phyloP scores from a whole-genome alignment of 2,329 filamentous ascomycete species.

The Colletotrichum higginsianum region DNA sequence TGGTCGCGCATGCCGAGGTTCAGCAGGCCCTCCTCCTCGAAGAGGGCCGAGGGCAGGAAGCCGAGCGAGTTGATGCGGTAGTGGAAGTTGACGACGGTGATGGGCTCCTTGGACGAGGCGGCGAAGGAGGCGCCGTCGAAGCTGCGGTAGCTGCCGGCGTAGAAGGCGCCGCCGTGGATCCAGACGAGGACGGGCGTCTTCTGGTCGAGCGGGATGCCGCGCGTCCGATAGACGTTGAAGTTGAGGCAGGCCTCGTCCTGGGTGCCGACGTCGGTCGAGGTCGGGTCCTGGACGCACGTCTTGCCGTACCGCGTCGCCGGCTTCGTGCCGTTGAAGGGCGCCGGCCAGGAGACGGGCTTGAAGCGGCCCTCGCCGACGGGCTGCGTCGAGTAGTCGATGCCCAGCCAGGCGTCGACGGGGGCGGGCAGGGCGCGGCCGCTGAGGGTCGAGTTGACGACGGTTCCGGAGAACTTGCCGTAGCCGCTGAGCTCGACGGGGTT shows the following conservation, averaged over 20 bases:
- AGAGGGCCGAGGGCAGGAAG: constrained; percentile 70
- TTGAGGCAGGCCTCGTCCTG: constrained; percentile 54
- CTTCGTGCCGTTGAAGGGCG: constrained; percentile 56
- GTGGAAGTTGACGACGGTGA: constrained; percentile 76
- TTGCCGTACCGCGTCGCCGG: constrained; percentile 57
- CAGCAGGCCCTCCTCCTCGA: constrained; percentile 67
- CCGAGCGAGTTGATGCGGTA: constrained; percentile 76
- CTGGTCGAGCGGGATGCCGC: constrained; percentile 50
- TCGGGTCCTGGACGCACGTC: constrained; percentile 57
- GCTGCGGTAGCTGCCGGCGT: constrained; percentile 50
- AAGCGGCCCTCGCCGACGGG: constrained; percentile 59
- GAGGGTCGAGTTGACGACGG: constrained; percentile 52
- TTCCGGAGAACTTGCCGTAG: constrained; percentile 59
- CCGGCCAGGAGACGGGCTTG: constrained; percentile 56
- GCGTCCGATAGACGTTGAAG: constrained; percentile 57
- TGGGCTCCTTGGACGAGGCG: constrained; percentile 59
- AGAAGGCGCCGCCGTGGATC: constrained; percentile 58
- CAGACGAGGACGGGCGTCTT: constrained; percentile 57
- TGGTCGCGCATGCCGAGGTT: constrained; percentile 76
- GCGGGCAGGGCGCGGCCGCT: constrained; percentile 50
- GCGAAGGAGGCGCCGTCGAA: constrained; percentile 55
- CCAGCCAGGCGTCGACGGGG: constrained; percentile 63
- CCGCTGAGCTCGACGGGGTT: constrained; percentile 50
- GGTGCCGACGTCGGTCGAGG: constrained; percentile 32
- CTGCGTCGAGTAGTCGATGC: constrained; percentile 61